phyloP scores from a whole-genome alignment of 305 asterid genomes.

The Fraxinus xanthoxyloides region DNA sequence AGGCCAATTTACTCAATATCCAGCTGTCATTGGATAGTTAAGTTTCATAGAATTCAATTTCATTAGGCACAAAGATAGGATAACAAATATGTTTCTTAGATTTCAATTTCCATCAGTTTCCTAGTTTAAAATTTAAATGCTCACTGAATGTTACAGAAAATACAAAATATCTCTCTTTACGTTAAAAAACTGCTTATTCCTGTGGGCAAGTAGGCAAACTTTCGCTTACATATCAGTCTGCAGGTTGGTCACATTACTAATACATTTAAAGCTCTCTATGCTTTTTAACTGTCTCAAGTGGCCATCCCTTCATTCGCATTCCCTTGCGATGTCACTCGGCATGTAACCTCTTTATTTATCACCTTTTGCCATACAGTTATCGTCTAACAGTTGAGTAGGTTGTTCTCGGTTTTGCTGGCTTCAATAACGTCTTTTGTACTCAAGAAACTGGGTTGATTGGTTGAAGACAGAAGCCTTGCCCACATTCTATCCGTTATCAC shows the following conservation, averaged over 20 bases:
- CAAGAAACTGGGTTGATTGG: constrained; percentile 84
- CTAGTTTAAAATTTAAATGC: neutral
- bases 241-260: neutral
- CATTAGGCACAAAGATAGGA: neutral
- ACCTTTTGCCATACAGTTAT: constrained; percentile 1
- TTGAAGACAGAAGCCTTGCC: constrained; percentile 80
- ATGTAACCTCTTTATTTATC: neutral
- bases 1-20: neutral
- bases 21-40: neutral
- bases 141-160: neutral
- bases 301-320: neutral
- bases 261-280: neutral
- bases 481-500: constrained; percentile 92
- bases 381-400: constrained; percentile 29
- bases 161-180: neutral
- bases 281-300: neutral
- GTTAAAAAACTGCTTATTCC: neutral
- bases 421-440: constrained; percentile 27
- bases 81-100: neutral
- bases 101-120: neutral
- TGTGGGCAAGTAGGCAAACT: neutral
- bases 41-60: neutral
- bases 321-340: neutral
- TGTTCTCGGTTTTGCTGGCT: constrained; percentile 32
- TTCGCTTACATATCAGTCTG: neutral